Evolutionary conservation across 208 protist species (phyloP).

Genomic region (Entamoeba nuttalli): DNA sequence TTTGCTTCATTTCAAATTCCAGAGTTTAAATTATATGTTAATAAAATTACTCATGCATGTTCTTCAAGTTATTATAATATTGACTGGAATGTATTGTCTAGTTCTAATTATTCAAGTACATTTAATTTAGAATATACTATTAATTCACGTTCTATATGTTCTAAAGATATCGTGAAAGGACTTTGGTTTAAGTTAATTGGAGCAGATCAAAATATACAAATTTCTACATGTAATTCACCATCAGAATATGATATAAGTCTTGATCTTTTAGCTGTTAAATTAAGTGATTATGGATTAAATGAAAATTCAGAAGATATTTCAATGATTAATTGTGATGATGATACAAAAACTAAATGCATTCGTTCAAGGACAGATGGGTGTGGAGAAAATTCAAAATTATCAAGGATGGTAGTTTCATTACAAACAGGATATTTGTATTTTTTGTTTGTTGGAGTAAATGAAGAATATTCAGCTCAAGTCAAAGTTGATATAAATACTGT

Average conservation of each 20-base stretch:
- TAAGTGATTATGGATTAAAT: neutral
- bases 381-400: neutral
- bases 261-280: neutral
- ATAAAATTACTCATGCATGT: neutral
- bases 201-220: neutral
- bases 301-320: neutral
- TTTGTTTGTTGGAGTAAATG: neutral
- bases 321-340: neutral
- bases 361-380: neutral
- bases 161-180: neutral
- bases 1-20: neutral
- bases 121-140: neutral
- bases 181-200: neutral
- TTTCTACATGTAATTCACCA: neutral
- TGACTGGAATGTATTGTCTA: neutral
- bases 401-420: neutral
- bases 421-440: neutral
- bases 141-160: neutral
- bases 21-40: neutral
- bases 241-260: neutral
- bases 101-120: neutral
- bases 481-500: neutral
- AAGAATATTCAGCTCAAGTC: neutral
- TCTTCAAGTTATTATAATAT: neutral
- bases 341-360: neutral